Percentiles rank a stretch among this genome's conserved stretches.
phyloP scores from a whole-genome alignment of 2,329 filamentous ascomycete genomes.

The Pseudomassariella vexata region DNA sequence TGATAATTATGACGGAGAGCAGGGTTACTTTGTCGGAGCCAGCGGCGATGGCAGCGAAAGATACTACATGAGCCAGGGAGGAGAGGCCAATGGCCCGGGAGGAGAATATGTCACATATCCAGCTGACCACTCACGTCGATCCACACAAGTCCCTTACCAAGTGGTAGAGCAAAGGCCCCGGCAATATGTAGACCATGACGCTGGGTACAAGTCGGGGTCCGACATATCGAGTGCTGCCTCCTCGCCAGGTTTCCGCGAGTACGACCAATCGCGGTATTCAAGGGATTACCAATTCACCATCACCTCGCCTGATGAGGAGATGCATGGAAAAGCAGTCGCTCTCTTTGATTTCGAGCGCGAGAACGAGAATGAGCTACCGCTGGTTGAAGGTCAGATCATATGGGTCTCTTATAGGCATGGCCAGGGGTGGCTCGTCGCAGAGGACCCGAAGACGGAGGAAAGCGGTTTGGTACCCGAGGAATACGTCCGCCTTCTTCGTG shows the following conservation, averaged over 20 bases:
- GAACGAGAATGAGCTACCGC: constrained; percentile 90
- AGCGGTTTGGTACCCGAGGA: constrained; percentile 94
- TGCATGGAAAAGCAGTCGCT: constrained; percentile 93
- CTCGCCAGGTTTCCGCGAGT: constrained; percentile 51
- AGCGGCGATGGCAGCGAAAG: constrained; percentile 67
- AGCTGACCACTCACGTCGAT: constrained; percentile 55
- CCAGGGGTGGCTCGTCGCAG: constrained; percentile 94
- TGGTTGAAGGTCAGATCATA: constrained; percentile 93
- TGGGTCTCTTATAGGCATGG: constrained; percentile 94
- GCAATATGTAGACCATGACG: constrained; percentile 39
- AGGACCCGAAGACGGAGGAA: constrained; percentile 90
- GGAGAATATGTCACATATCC: constrained; percentile 80
- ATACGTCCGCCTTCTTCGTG: constrained; percentile 85
- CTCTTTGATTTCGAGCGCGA: constrained; percentile 92
- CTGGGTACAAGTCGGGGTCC: constrained; percentile 48
- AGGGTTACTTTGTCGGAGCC: constrained; percentile 62
- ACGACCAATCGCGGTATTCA: constrained; percentile 76
- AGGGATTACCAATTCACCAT: constrained; percentile 93
- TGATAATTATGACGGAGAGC: constrained; percentile 50
- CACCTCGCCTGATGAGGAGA: constrained; percentile 91
- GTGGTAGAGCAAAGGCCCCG: constrained; percentile 38
- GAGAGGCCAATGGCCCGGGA: constrained; percentile 68
- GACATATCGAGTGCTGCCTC: constrained; percentile 54
- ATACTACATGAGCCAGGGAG: constrained; percentile 66
- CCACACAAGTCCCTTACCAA: constrained; percentile 39